These are phyloP conservation scores for Mallotus japonicus DNA, from an alignment of 441 rosid species.

Conservation along the genomic window DNA sequence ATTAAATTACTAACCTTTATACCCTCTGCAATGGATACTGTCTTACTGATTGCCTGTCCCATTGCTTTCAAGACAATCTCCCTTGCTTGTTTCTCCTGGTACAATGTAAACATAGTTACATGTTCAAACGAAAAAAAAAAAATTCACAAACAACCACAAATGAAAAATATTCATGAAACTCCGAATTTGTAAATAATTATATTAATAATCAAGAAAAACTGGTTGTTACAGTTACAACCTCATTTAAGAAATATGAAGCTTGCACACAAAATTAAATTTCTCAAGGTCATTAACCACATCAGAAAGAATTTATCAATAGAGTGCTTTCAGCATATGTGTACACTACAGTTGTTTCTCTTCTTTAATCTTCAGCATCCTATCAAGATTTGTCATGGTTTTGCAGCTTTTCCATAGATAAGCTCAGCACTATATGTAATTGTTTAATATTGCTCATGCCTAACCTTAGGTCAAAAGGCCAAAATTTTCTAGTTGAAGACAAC, in stretches of 20 bases:
- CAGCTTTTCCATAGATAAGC: background rate
- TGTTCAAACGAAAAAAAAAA: background rate
- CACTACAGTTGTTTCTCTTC: no score
- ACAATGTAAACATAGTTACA: background rate
- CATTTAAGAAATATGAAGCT: background rate
- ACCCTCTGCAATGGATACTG: conserved; percentile 82
- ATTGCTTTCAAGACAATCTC: conserved; percentile 90
- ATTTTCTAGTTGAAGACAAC: background rate
- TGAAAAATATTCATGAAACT: background rate
- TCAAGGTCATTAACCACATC: background rate
- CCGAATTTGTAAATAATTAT: no score
- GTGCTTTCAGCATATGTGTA: background rate
- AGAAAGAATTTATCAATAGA: background rate
- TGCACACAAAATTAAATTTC: background rate
- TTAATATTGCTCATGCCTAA: background rate
- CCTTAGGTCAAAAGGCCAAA: background rate
- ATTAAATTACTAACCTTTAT: conserved; percentile 48
- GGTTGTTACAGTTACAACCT: background rate
- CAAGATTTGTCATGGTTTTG: background rate
- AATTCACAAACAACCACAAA: background rate
- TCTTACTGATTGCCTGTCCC: conserved; percentile 96
- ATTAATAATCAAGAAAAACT: background rate
- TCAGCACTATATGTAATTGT: background rate
- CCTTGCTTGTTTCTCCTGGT: conserved; percentile 61
- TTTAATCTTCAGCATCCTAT: background rate